Base-by-base conservation (phyloP, 202 grass and related monocot species). In the Digitaria exilis region DNA sequence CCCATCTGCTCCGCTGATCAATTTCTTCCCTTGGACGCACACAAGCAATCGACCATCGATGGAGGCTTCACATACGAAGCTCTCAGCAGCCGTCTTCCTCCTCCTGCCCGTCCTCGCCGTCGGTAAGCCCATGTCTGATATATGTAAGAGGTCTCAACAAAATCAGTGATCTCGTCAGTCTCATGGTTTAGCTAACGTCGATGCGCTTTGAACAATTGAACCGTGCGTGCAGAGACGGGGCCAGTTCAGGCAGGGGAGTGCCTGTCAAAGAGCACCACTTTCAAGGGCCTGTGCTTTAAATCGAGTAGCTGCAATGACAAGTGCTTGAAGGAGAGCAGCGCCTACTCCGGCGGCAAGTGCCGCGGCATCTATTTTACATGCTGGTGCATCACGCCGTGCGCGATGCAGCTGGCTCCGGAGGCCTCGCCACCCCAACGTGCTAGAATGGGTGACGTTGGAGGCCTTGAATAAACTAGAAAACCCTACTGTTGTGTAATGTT, bases 341-440 rank as follows among this genome's bases (percentile, higher is more conserved):
- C 37, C 41, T 69, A 45, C 66, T 44, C 66, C 41, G 66, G 66
- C 6, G 66, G 66, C 42, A 48, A 48, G 42, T 70, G 67, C 67
- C 22, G 42, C 67, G 24, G 42, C 24, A 0, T 48, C 66, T 1
- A 7, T 0, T 3, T 45, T 4, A 14, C 0, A 45, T 70, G 67
- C 67, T 29, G 1, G 2, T 70, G 67, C 67, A 46, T 45, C 67
- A 70, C n/a, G 24, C 41, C 66, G 2, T 70, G 66, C 22, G 1
- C 1, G 64, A 21, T 3, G 17, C 18, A 6, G 7, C 35, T 4
- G 9, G 9, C 62, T 3, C 31, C 32, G 7, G 63, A 37, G 64
- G 19, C 37, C 11, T 22, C n/a, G 65, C 35, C 35, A 22, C 19
- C 65, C n/a, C 32, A n/a, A 15, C 12, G 5, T 35, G 26, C 13